Base-by-base conservation (phyloP, 306 rosid genomes). In the Quercus cerris region DNA sequence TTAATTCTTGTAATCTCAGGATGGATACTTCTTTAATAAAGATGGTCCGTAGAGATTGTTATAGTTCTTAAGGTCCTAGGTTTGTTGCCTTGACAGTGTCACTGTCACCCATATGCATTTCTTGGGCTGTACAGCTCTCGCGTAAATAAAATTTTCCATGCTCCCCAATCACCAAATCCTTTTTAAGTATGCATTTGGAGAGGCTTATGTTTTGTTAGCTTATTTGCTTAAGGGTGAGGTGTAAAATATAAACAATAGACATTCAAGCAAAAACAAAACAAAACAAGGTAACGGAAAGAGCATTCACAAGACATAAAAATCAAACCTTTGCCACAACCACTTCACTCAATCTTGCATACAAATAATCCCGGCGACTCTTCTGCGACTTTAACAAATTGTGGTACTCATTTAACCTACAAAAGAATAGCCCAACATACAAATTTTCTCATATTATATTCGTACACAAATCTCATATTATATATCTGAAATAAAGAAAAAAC, bases 241-340 rank as follows among this genome's bases (percentile, higher is more conserved):
- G 46, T 8, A 41, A 41, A 54, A 18, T 63, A 73, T 67, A 71
- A 73, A 44, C 51, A 15, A 70, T 38, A 11, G 49, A 18, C 28
- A 31, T 9, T 73, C 72, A 54, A 71, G 55, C 4, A 62, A 79
- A 33, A 38, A 55, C 56, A 61, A 52, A 75, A 66, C 49, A 19
- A 58, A 23, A 20, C 2, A 22, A 52, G 6, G 56, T 18, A 14
- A 57, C 46, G 5, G 74, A 25, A 9, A 31, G 14, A 35, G 23
- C 2, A 28, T 49, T 59, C 69, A 72, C 28, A 78, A 75, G 75
- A 59, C 27, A 73, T 27, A 78, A 66, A 78, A 66, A 79, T 38
- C 88, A 82, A 81, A 93, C 99, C 99, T 95, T 93, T 23, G 86
- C 85, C 6, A 93, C 92, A 54, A 93, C 98, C 84, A 87, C 92